These are phyloP conservation scores for Sanghuangporus sanghuang DNA, from an alignment of 1,284 basidiomycete genomes.

Conservation along the genomic window DNA sequence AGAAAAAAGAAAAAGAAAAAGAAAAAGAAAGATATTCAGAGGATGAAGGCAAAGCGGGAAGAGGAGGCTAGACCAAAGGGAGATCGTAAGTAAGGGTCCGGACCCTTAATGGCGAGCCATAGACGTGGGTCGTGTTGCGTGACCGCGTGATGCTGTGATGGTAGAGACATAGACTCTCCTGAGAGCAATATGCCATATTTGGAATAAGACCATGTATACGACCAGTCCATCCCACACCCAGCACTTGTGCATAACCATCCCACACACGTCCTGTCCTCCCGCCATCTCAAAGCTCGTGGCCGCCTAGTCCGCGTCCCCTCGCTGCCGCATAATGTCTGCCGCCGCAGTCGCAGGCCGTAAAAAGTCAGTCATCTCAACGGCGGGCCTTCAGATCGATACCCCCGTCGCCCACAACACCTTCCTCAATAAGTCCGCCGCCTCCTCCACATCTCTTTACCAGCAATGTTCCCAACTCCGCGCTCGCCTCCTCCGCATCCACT, in stretches of 20 bases:
- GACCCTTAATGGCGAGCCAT: background rate
- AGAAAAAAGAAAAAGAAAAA: background rate
- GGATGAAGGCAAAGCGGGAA: background rate
- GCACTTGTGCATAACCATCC: constrained; percentile 4
- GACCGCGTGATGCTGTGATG: background rate
- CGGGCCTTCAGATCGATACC: constrained; percentile 63
- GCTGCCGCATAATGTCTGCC: constrained; percentile 49
- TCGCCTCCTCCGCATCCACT: constrained; percentile 68
- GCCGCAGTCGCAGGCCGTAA: constrained; percentile 69
- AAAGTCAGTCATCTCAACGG: constrained; percentile 70
- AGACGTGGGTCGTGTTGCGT: background rate
- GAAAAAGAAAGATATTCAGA: background rate
- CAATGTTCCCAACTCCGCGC: constrained; percentile 75
- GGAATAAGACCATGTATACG: background rate
- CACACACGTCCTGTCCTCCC: constrained; percentile 3
- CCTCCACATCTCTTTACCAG: constrained; percentile 81
- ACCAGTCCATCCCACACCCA: background rate
- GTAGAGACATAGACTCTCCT: background rate
- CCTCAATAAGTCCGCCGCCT: constrained; percentile 79
- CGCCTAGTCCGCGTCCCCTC: constrained; percentile 11
- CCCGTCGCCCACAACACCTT: constrained; percentile 75
- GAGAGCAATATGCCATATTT: background rate
- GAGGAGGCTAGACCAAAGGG: background rate
- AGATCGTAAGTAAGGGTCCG: background rate
- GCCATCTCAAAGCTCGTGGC: constrained; percentile 10